Evolutionary conservation across 805 yeast genomes (phyloP).

Genomic region (Kuraishia floccosa): DNA sequence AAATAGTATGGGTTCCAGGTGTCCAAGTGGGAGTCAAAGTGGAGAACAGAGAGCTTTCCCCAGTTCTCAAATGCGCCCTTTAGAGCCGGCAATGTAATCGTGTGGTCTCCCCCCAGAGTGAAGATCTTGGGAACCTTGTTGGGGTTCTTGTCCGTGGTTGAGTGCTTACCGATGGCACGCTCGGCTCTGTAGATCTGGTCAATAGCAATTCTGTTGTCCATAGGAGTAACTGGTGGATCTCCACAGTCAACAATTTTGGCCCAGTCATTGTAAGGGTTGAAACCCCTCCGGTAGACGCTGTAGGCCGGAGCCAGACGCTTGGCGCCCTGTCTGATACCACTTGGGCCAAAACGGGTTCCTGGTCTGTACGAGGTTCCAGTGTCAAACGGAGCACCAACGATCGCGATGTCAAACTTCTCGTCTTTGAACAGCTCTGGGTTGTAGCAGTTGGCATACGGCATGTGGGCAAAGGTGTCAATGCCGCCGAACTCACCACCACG

Average conservation of each 20-base stretch:
- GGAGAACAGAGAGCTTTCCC: conserved; percentile 33
- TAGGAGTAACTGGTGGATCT: conserved; percentile 58
- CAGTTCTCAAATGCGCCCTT: conserved; percentile 33
- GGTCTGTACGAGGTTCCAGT: conserved; percentile 40
- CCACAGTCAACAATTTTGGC: conserved; percentile 53
- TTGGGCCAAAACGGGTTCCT: conserved; percentile 44
- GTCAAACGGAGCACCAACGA: conserved; percentile 47
- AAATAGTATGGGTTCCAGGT: conserved; percentile 32
- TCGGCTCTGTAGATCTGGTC: conserved; percentile 46
- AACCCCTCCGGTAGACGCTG: conserved; percentile 43
- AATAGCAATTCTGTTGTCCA: conserved; percentile 54
- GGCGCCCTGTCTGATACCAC: conserved; percentile 32
- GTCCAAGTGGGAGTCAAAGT: conserved; percentile 34
- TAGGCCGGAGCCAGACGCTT: conserved; percentile 28
- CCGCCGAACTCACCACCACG: conserved; percentile 39
- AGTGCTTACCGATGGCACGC: conserved; percentile 29
- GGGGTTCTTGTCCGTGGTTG: conserved; percentile 16
- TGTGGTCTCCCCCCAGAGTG: conserved; percentile 47
- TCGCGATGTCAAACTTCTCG: conserved; percentile 31
- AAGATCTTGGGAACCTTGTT: conserved; percentile 23
- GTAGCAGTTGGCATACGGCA: conserved; percentile 34
- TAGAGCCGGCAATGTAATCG: conserved; percentile 36
- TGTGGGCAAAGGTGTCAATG: conserved; percentile 42
- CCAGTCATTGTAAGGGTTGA: conserved; percentile 47
- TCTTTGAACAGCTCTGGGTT: conserved; percentile 23